Base-by-base conservation (phyloP, 768 basidiomycete species). In the Mycena vulgaris region DNA sequence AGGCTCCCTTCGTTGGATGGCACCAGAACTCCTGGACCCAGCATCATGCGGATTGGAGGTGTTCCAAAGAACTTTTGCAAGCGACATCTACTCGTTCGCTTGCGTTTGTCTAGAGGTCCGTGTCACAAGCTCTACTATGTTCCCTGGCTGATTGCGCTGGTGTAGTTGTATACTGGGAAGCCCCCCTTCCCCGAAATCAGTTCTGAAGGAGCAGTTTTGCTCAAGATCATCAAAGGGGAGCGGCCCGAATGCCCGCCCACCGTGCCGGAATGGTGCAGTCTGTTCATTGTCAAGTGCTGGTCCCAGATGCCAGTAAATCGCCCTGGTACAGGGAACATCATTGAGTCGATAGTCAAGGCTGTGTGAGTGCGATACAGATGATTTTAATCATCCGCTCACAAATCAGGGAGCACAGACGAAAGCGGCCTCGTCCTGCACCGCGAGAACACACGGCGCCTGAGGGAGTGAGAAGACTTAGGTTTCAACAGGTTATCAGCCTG, bases 1-100 rank as follows among this genome's bases (percentile, higher is more conserved):
- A 21, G 75, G 75, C 16, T 66, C 73, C 10, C 25, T 51, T 23
- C 66, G 70, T 35, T 75, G 73, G 75, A 68, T 68, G 67, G 66
- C 58, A 21, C 66, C 66, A 3, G 66, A 68, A 39, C 59, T 68
- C n/a, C 40, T 68, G 13, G 10, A 66, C 65, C 73, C 75, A 1
- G 42, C 64, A 55, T 56, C 48, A 25, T 64, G 66, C 52, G 66
- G 45, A 11, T 63, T 55, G 16, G 40, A 60, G 5, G 23, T 21
- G 6, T 56, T 63, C 30, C 42, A 71, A 35, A 49, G 66, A 45
- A 61, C 58, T 13, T 70, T 70, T 6, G 53, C 69, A 4, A 65
- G 63, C 31, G 73, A 74, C 28, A 45, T 72, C 5, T 74, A 72
- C 48, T 59, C 73, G 0, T 71, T 74, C 52, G 73, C 31, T 25